Conservation (phyloP, 2,329 filamentous ascomycete genomes). For the Fusarium verrucosum region DNA sequence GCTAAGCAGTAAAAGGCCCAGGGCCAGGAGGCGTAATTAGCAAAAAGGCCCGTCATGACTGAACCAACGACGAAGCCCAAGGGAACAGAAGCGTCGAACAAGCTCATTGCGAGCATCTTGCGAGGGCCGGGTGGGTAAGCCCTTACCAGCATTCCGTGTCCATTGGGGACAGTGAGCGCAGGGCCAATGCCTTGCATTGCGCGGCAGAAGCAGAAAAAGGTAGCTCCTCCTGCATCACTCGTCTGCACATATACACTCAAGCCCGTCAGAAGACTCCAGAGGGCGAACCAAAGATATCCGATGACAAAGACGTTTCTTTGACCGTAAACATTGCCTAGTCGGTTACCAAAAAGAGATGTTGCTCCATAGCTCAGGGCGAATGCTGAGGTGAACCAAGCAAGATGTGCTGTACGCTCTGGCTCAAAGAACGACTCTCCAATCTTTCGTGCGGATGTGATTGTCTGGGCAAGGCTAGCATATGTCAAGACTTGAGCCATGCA, state of each 20-base stretch:
- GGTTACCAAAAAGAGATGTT: conserved; percentile 36
- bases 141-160: conserved; percentile 35
- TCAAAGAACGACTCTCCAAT: conserved; percentile 38
- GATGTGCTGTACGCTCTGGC: conserved; percentile 32
- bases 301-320: conserved; percentile 36
- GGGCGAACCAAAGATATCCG: conserved; percentile 41
- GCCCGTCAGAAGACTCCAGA: conserved; percentile 42
- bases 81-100: conserved; percentile 40
- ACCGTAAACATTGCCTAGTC: conserved; percentile 39
- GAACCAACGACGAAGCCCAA: conserved; percentile 41
- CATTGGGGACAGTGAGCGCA: conserved; percentile 39
- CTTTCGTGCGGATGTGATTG: conserved; percentile 32
- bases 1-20: conserved; percentile 41
- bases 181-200: conserved; percentile 41
- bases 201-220: conserved; percentile 42
- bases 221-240: conserved; percentile 10
- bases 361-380: conserved; percentile 37
- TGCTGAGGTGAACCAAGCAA: conserved; percentile 41
- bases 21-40: conserved; percentile 37
- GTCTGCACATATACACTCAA: conserved; percentile 32
- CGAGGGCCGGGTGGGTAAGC: conserved; percentile 41
- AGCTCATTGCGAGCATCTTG: conserved; percentile 37
- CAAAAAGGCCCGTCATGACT: conserved; percentile 40
- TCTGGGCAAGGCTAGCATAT: conserved; percentile 41
- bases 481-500: conserved; percentile 41